Evolutionary conservation across 75 land plant genomes (phyloP).

Genomic region (Picea sitchensis): DNA sequence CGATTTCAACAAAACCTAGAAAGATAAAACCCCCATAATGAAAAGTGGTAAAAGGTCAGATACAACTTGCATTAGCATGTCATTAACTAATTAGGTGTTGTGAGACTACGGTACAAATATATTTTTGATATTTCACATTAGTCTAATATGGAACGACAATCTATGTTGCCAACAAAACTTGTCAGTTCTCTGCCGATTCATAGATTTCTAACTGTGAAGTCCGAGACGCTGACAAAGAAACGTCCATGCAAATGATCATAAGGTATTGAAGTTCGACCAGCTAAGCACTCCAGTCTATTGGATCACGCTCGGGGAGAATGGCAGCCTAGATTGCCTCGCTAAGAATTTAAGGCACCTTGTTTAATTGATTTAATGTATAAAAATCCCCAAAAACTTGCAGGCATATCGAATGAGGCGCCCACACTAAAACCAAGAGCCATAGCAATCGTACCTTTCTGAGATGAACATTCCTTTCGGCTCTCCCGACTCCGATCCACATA

Average conservation of each 20-base stretch:
- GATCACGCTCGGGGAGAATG: neutral
- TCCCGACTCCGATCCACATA: slow-evolving; percentile 14
- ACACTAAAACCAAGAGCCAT: neutral
- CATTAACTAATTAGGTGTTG: neutral
- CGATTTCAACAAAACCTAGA: neutral
- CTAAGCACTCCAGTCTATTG: neutral
- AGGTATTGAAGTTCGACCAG: too few relatives aligned
- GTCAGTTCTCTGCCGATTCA: neutral
- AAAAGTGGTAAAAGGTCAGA: neutral
- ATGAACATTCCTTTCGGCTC: slow-evolving; percentile 26
- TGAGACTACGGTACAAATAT: neutral
- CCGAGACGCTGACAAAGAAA: neutral
- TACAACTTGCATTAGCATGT: neutral
- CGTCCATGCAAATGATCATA: neutral
- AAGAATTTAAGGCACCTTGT: neutral
- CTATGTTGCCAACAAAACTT: neutral
- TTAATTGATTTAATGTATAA: neutral
- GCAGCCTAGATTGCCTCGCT: neutral
- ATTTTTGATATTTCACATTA: too few relatives aligned
- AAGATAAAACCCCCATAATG: neutral
- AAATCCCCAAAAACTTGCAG: neutral
- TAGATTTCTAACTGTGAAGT: neutral
- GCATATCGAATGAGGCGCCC: neutral
- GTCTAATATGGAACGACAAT: too few relatives aligned
- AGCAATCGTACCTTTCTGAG: slow-evolving; percentile 25